Conservation (phyloP, 2,329 filamentous ascomycete genomes). For the Sporothrix curviconia region DNA sequence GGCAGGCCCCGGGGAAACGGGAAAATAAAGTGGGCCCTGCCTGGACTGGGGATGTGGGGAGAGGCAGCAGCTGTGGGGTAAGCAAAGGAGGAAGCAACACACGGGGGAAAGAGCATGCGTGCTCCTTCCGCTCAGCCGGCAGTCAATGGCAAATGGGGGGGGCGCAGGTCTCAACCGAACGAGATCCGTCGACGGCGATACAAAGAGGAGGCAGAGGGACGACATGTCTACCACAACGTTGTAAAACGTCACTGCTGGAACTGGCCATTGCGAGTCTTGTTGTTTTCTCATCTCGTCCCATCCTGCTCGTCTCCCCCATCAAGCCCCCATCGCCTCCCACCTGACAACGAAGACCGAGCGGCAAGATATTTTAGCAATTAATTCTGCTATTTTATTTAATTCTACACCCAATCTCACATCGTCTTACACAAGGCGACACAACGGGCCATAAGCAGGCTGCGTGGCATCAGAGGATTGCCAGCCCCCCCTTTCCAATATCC, state of each 20-base stretch:
- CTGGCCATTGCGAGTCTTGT: not conserved
- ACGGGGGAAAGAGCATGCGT: too few species aligned
- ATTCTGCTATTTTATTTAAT: not conserved
- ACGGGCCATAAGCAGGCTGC: too few species aligned
- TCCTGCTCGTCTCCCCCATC: too few species aligned
- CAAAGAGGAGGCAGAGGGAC: not conserved
- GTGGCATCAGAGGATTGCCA: too few species aligned
- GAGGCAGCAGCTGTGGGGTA: too few species aligned
- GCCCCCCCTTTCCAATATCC: too few species aligned
- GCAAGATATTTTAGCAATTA: not conserved
- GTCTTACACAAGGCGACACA: not conserved
- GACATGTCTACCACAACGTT: too few species aligned
- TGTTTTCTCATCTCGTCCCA: not conserved
- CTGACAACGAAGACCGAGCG: not conserved
- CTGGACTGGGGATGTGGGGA: slow-evolving; percentile 3
- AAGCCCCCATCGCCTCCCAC: not conserved
- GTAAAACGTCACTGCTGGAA: not conserved
- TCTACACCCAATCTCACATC: not conserved
- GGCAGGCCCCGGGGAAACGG: slow-evolving; percentile 19
- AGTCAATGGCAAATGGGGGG: not conserved
- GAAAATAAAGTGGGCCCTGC: slow-evolving; percentile 13
- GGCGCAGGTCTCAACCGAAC: slow-evolving; percentile 3
- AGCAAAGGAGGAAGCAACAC: too few species aligned
- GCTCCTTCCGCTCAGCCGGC: slow-evolving; percentile 11
- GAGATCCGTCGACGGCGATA: slow-evolving; percentile 5